A percentile compares a stretch with the other conserved stretches of the same genome.
Conservation (phyloP, 1,139 yeast genomes). For the Geotrichum citri-aurantii region DNA sequence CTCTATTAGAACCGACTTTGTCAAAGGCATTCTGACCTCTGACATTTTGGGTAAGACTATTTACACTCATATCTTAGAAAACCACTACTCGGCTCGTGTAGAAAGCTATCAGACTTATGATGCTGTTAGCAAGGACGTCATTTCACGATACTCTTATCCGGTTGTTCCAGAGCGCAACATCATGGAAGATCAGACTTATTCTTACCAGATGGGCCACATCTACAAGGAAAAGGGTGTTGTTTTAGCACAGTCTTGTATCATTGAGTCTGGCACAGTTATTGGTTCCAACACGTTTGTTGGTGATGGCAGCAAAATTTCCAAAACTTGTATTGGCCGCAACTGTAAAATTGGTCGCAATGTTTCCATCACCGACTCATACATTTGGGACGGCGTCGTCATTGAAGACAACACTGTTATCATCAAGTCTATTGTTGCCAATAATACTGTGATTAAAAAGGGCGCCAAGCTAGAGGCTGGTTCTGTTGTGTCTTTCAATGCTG, state of each 20-base stretch:
- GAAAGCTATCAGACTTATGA: slow-evolving; percentile 91
- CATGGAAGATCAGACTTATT: slow-evolving; percentile 61
- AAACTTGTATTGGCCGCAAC: slow-evolving; percentile 77
- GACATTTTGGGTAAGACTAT: slow-evolving; percentile 88
- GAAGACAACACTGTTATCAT: slow-evolving; percentile 57
- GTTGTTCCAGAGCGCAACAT: slow-evolving; percentile 81
- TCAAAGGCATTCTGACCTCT: slow-evolving; percentile 82
- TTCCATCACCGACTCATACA: slow-evolving; percentile 61
- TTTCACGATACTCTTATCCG: slow-evolving; percentile 92
- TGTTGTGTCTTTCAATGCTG: slow-evolving; percentile 74
- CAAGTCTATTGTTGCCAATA: slow-evolving; percentile 64
- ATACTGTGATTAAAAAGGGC: slow-evolving; percentile 49
- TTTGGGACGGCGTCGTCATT: slow-evolving; percentile 78
- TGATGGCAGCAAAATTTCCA: slow-evolving; percentile 46
- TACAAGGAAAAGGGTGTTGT: slow-evolving; percentile 79
- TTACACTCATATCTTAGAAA: slow-evolving; percentile 72
- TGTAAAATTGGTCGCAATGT: slow-evolving; percentile 81
- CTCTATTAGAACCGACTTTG: slow-evolving; percentile 75
- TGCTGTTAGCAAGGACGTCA: slow-evolving; percentile 83
- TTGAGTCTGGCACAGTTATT: slow-evolving; percentile 70
- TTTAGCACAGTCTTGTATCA: slow-evolving; percentile 85
- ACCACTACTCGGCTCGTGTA: slow-evolving; percentile 87
- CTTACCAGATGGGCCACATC: slow-evolving; percentile 76
- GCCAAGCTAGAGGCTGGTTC: slow-evolving; percentile 57
- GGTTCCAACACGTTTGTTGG: slow-evolving; percentile 69